These are phyloP conservation scores for Geopyxis carbonaria DNA, from an alignment of 495 filamentous ascomycete species.

Conservation along the genomic window DNA sequence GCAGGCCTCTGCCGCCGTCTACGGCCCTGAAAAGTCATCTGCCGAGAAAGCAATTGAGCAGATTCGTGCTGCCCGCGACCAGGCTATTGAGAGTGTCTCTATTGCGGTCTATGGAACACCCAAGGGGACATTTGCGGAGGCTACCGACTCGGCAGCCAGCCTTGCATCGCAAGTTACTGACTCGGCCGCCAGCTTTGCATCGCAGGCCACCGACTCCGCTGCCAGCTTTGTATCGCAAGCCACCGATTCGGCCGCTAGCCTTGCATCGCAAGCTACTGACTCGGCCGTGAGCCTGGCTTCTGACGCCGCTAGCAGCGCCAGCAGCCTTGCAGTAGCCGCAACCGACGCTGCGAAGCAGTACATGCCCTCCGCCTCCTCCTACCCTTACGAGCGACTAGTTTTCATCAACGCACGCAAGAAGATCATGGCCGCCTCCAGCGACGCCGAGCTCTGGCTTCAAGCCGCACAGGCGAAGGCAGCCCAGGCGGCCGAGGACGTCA, in stretches of 20 bases:
- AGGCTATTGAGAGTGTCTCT: constrained; percentile 20
- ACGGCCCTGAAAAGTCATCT: constrained; percentile 40
- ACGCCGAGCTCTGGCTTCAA: constrained; percentile 27
- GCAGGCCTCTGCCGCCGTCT: constrained; percentile 24
- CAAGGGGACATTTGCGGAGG: constrained; percentile 14
- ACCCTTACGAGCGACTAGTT: constrained; percentile 22
- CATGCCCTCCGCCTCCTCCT: constrained; percentile 26
- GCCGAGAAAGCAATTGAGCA: constrained; percentile 30
- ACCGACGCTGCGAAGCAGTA: constrained; percentile 24
- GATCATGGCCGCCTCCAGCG: too few species aligned
- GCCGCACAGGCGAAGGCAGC: constrained; percentile 30
- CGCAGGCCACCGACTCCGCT: constrained; percentile 9
- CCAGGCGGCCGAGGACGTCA: constrained; percentile 34
- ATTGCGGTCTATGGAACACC: constrained; percentile 30
- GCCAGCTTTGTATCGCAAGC: constrained; percentile 17
- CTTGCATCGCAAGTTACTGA: constrained; percentile 2
- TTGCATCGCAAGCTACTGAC: constrained; percentile 12
- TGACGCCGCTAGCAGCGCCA: constrained; percentile 12
- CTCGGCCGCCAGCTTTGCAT: constrained; percentile 17
- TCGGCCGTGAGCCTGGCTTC: constrained; percentile 14
- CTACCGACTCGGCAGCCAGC: constrained; percentile 8
- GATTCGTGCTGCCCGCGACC: constrained; percentile 21
- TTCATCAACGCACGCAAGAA: too few species aligned
- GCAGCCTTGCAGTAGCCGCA: constrained; percentile 17
- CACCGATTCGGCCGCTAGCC: constrained; percentile 12